Conservation (phyloP, 805 yeast genomes). For the Starmerella bacillaris region DNA sequence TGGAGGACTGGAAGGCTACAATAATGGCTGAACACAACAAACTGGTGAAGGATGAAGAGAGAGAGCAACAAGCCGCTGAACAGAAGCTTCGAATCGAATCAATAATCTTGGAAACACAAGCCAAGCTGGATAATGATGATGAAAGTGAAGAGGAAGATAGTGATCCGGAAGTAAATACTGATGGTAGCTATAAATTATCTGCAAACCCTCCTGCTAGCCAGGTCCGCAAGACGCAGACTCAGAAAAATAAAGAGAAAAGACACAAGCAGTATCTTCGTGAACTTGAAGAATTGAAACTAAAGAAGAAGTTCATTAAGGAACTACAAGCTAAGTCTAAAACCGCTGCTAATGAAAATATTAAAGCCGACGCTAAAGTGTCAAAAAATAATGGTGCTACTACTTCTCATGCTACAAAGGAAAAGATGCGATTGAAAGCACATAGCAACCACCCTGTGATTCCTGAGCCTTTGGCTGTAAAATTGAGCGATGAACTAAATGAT, state of each 20-base stretch:
- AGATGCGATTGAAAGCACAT: constrained; percentile 25
- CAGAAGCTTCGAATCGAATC: constrained; percentile 46
- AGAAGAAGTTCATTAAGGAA: constrained; percentile 6
- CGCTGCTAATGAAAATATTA: too few species aligned
- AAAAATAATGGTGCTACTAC: neutral
- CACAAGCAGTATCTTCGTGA: constrained; percentile 45
- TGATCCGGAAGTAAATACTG: constrained; percentile 13
- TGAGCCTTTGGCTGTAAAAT: constrained; percentile 49
- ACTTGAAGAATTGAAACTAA: constrained; percentile 23
- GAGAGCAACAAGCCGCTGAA: constrained; percentile 41
- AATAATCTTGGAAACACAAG: constrained; percentile 22
- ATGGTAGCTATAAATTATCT: constrained; percentile 33
- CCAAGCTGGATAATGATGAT: constrained; percentile 24
- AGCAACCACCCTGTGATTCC: constrained; percentile 32
- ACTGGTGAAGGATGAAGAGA: constrained; percentile 51
- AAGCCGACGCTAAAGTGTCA: neutral
- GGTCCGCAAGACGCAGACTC: constrained; percentile 58
- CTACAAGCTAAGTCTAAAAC: constrained; percentile 13
- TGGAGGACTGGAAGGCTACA: constrained; percentile 62
- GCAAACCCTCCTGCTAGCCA: constrained; percentile 49
- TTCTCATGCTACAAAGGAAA: constrained; percentile 18
- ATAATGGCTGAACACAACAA: constrained; percentile 46
- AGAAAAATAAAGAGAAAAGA: constrained; percentile 54
- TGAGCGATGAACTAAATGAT: constrained; percentile 74
- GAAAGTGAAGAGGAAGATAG: constrained; percentile 19